Percentiles rank a stretch among this genome's conserved stretches.
Evolutionary conservation across 768 basidiomycete genomes (phyloP).

Genomic region (Macrolepiota dolichaula): DNA sequence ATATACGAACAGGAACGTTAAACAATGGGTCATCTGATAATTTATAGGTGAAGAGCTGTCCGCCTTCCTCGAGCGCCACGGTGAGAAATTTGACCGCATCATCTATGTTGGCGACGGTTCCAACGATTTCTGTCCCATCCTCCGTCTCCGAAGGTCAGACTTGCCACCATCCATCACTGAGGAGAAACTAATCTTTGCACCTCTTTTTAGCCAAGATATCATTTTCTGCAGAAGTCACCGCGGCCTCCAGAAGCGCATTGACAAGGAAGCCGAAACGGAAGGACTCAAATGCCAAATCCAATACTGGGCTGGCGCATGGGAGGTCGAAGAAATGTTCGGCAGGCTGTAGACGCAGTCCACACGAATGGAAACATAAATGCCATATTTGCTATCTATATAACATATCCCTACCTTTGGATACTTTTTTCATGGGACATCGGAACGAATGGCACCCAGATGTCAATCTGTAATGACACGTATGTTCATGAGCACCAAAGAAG

Average conservation of each 20-base stretch:
- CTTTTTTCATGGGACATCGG: not conserved
- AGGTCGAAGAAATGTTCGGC: conserved; percentile 82
- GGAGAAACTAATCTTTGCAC: not conserved
- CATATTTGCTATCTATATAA: not conserved
- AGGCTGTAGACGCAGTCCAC: conserved; percentile 27
- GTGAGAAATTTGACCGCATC: conserved; percentile 66
- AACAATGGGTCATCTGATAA: not conserved
- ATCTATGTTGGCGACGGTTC: conserved; percentile 92
- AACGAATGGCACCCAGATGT: not conserved
- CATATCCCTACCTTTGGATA: not conserved
- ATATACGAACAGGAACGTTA: not conserved
- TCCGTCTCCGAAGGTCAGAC: conserved; percentile 72
- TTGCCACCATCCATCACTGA: not conserved
- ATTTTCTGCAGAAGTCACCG: conserved; percentile 77
- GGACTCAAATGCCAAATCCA: conserved; percentile 72
- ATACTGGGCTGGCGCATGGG: conserved; percentile 96
- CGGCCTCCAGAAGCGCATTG: conserved; percentile 77
- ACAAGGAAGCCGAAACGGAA: conserved; percentile 56
- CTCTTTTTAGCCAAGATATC: conserved; percentile 66
- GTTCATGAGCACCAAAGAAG: not conserved
- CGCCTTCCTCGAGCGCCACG: conserved; percentile 65
- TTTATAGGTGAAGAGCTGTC: conserved; percentile 85
- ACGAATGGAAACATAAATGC: not conserved
- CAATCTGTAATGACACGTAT: not conserved
- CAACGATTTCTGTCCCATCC: conserved; percentile 93